These are phyloP conservation scores for Tetrahymena thermophila DNA, from an alignment of 73 alveolate species.

Conservation along the genomic window DNA sequence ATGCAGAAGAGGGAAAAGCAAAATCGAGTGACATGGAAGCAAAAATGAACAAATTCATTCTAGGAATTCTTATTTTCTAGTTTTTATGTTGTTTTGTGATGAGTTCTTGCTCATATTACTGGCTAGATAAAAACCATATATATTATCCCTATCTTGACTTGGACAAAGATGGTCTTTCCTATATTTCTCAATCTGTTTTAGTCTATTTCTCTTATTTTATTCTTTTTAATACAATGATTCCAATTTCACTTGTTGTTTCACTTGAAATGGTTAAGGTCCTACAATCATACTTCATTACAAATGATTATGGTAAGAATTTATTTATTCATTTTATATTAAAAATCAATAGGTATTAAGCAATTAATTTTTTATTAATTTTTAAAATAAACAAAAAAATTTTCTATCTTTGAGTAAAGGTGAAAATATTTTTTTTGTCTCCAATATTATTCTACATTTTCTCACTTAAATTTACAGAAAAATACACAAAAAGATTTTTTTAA, in stretches of 20 bases:
- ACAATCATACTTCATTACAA: slow-evolving; percentile 61
- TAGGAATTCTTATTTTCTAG: slow-evolving; percentile 38
- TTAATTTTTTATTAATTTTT: too few species aligned
- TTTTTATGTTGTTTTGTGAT: slow-evolving; percentile 11
- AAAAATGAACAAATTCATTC: slow-evolving; percentile 38
- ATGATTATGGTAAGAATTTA: slow-evolving; percentile 25
- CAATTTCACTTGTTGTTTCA: slow-evolving; percentile 92
- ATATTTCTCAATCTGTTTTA: slow-evolving; percentile 16
- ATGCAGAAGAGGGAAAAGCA: slow-evolving; percentile 85
- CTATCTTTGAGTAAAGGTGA: too few species aligned
- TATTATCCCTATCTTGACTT: neutral
- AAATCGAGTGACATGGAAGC: slow-evolving; percentile 70
- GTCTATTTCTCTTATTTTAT: slow-evolving; percentile 76
- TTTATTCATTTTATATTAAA: neutral
- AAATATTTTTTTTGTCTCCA: too few species aligned
- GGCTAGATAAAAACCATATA: slow-evolving; percentile 18
- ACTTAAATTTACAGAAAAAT: too few species aligned
- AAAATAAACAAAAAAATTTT: too few species aligned
- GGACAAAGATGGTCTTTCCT: neutral
- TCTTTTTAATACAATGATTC: slow-evolving; percentile 90
- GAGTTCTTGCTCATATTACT: slow-evolving; percentile 14
- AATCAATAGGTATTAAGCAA: too few species aligned
- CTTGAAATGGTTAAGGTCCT: slow-evolving; percentile 80
- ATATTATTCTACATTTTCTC: too few species aligned
- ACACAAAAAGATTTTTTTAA: too few species aligned